Conservation (phyloP, 805 yeast genomes). For the Saturnispora serradocipensis region DNA sequence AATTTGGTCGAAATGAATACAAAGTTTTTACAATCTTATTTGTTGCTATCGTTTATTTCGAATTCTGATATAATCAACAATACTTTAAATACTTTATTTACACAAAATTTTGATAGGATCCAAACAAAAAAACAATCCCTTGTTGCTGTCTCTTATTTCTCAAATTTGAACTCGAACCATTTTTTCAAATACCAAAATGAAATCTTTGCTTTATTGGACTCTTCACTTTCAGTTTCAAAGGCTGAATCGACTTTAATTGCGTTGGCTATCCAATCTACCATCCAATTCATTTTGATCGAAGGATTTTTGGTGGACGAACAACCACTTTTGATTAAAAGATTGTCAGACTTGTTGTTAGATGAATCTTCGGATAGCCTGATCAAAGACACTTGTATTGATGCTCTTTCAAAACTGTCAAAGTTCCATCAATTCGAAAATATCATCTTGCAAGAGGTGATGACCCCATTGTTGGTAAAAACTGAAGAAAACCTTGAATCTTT, state of each 20-base stretch:
- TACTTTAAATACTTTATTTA: slow-evolving; percentile 36
- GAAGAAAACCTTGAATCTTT: neutral
- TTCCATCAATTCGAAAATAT: slow-evolving; percentile 9
- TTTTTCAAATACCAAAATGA: slow-evolving; percentile 51
- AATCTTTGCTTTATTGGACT: slow-evolving; percentile 57
- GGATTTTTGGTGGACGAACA: slow-evolving; percentile 31
- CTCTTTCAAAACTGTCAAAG: slow-evolving; percentile 42
- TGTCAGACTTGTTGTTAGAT: slow-evolving; percentile 51
- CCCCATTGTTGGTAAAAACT: neutral
- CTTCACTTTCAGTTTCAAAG: slow-evolving; percentile 56
- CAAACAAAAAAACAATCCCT: slow-evolving; percentile 8
- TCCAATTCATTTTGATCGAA: slow-evolving; percentile 42
- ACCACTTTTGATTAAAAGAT: slow-evolving; percentile 41
- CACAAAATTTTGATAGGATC: slow-evolving; percentile 5
- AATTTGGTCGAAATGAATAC: slow-evolving; percentile 33
- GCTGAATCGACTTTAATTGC: slow-evolving; percentile 63
- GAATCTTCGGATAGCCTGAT: slow-evolving; percentile 39
- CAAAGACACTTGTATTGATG: slow-evolving; percentile 42
- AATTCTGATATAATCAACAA: slow-evolving; percentile 34
- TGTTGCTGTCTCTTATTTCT: slow-evolving; percentile 12
- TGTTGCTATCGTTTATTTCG: slow-evolving; percentile 48
- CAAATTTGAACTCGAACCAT: slow-evolving; percentile 25
- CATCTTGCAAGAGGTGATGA: neutral
- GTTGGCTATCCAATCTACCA: slow-evolving; percentile 55
- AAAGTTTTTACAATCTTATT: slow-evolving; percentile 51